These are phyloP conservation scores for Coemansia sp. DNA, from an alignment of 192 early-diverging fungal species.

Conservation along the genomic window DNA sequence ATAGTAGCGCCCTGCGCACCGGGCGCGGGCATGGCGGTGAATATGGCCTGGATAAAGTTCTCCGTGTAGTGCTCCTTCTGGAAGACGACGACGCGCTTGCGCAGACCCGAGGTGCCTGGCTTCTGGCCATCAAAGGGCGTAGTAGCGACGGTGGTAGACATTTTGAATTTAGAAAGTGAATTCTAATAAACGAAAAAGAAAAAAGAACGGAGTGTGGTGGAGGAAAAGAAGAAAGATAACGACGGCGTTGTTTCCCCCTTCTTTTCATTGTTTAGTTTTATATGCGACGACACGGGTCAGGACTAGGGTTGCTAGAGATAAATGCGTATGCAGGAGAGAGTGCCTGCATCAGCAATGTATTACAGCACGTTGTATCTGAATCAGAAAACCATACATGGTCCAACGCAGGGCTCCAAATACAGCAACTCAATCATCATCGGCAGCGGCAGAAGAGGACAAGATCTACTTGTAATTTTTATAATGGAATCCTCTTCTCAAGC, in stretches of 20 bases:
- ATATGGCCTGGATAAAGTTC: conserved; percentile 94
- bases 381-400: neutral
- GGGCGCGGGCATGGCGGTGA: conserved; percentile 76
- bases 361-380: neutral
- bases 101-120: conserved; percentile 94
- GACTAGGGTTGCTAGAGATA: neutral
- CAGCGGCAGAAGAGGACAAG: neutral
- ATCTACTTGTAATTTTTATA: neutral
- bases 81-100: conserved; percentile 96
- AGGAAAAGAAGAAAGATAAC: neutral
- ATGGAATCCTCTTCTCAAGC: conserved; percentile 1
- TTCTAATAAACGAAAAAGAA: neutral
- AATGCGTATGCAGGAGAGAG: neutral
- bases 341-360: neutral
- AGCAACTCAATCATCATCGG: neutral
- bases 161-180: neutral
- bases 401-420: too few relatives aligned
- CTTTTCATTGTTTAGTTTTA: neutral
- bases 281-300: neutral
- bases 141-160: conserved; percentile 61
- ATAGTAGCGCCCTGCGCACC: conserved; percentile 79
- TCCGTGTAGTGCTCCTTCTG: conserved; percentile 94
- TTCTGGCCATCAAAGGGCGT: conserved; percentile 91
- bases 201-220: neutral
- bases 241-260: neutral